These are phyloP conservation scores for Hemisphaericaspora xylofermentans DNA, from an alignment of 1,139 yeast species.

Conservation along the genomic window DNA sequence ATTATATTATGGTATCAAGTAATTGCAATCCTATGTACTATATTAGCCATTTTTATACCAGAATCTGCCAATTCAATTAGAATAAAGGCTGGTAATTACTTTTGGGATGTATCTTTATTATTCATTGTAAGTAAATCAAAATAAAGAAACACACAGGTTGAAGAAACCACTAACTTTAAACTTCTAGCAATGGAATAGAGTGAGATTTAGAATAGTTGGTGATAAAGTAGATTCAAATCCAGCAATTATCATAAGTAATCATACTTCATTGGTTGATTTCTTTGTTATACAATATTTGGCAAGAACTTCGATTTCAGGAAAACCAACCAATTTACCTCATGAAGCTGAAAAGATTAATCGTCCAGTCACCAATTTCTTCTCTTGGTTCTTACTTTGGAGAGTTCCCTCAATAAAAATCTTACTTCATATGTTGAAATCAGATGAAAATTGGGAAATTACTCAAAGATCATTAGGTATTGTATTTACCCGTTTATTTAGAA, in stretches of 20 bases:
- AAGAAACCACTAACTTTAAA: conserved; percentile 11
- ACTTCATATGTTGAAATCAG: conserved; percentile 45
- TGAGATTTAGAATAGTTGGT: conserved; percentile 40
- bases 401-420: conserved; percentile 48
- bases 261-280: conserved; percentile 55
- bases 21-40: conserved; percentile 20
- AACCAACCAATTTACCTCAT: conserved; percentile 6
- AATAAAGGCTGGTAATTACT: conserved; percentile 22
- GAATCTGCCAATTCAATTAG: conserved; percentile 25
- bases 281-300: conserved; percentile 49
- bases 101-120: conserved; percentile 38
- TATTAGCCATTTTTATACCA: conserved; percentile 25
- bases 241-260: conserved; percentile 53
- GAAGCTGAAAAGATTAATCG: conserved; percentile 11
- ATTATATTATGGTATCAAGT: conserved; percentile 25
- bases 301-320: conserved; percentile 16
- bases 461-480: conserved; percentile 23
- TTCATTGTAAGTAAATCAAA: conserved; percentile 36
- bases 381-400: conserved; percentile 62
- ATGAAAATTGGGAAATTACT: conserved; percentile 66
- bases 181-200: conserved; percentile 33
- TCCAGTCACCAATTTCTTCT: conserved; percentile 52
- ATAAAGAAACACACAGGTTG: too few species aligned
- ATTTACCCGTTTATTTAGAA: conserved; percentile 24
- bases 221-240: conserved; percentile 45